These are phyloP conservation scores for Russula earlei DNA, from an alignment of 768 basidiomycete species.

Conservation along the genomic window DNA sequence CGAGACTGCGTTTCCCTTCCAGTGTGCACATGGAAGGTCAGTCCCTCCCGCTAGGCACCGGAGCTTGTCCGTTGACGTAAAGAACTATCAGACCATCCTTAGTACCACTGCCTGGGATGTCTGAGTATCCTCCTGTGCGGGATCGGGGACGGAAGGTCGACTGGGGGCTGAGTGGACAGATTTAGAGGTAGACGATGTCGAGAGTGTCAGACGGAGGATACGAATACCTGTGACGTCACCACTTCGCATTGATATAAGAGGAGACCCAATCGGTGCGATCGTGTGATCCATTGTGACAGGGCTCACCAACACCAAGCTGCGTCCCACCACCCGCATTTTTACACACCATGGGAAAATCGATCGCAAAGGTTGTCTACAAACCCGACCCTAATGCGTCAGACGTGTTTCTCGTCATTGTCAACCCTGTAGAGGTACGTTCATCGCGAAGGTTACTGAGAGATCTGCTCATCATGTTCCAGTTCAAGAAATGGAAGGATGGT, in stretches of 20 bases:
- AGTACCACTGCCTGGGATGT: constrained; percentile 37
- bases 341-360: constrained; percentile 32
- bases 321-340: not conserved
- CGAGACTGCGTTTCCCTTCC: constrained; percentile 76
- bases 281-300: not conserved
- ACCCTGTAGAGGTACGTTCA: constrained; percentile 47
- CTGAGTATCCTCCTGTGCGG: not conserved
- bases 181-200: not conserved
- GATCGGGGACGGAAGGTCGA: not conserved
- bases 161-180: constrained; percentile 8
- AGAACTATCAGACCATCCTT: constrained; percentile 37
- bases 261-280: not conserved
- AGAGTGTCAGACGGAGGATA: not conserved
- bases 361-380: constrained; percentile 74
- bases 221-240: constrained; percentile 16
- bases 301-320: not conserved
- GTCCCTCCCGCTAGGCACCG: constrained; percentile 7
- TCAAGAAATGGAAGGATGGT: constrained; percentile 70
- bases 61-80: constrained; percentile 1
- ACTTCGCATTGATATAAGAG: constrained; percentile 18
- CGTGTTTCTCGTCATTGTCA: constrained; percentile 63
- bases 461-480: constrained; percentile 33
- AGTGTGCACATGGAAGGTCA: constrained; percentile 92
- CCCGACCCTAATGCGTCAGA: constrained; percentile 62
- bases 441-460: not conserved